Base-by-base conservation (phyloP, 345 rosid species). In the Brassica napus region DNA sequence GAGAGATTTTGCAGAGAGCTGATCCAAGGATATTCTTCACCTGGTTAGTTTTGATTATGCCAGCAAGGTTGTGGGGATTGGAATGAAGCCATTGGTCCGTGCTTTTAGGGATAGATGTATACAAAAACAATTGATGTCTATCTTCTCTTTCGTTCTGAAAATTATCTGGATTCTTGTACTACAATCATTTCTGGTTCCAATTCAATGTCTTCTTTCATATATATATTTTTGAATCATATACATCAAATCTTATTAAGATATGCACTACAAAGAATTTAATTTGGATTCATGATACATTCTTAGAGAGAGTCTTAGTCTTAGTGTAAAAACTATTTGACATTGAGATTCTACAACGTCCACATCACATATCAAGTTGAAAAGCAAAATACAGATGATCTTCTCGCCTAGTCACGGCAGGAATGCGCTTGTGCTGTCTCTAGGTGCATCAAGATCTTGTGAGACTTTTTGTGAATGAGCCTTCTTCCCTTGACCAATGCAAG, bases 1-100 rank as follows among this genome's bases (percentile, higher is more conserved):
- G 5, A 34, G 75, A 37, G 79, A 62, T 30, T 66, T 80, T 37
- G 52, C 62, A 4, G 11, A 28, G 83, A 39, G 8, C 71, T 74
- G 71, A 55, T 55, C 30, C 75, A 32, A 69, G 76, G 79, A n/a
- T 14, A 37, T 30, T 63, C 79, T 32, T n/a, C n/a, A n/a, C 79
- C 59, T 60, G 79, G 82, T 73, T 68, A 42, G 61, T 74, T 69
- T 65, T 62, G 75, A 78, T 68, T 5, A 47, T 35, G 64, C 64
- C 74, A 8, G 30, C 78, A 24, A 28, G 35, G 37, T 74, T 63
- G 74, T 65, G 42, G 62, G 78, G 64, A 52, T n/a, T 65, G 83
- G 83, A 74, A 69, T 80, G 83, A 80, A 80, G 83, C 83, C 71
- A 74, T 74, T 80, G 83, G 83, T 80, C 83, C 83, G 83, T 80